Conservation (phyloP, 2,329 filamentous ascomycete species). For the Diaporthe vaccinii region DNA sequence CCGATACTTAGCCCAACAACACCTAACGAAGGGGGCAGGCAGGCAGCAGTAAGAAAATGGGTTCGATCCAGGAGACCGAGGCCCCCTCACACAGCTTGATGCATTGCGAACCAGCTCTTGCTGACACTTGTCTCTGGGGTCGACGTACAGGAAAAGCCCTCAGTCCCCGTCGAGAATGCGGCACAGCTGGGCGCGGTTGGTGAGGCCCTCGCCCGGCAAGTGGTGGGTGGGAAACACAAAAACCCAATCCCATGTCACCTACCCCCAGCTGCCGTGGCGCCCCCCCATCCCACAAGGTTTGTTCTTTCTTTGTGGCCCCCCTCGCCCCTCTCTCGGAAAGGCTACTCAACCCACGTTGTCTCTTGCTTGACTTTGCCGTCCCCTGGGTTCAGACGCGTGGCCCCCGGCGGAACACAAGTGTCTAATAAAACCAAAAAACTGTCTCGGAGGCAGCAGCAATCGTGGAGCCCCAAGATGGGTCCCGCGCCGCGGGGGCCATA, state of each 20-base stretch:
- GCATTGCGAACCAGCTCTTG: background rate
- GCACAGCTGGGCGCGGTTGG: background rate
- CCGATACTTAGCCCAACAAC: background rate
- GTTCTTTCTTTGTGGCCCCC: background rate
- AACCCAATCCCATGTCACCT: background rate
- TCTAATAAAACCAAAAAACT: constrained; percentile 12
- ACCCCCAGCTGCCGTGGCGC: background rate
- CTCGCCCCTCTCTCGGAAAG: too few species aligned
- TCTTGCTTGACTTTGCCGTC: constrained; percentile 2
- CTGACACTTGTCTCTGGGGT: constrained; percentile 6
- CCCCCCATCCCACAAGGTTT: background rate
- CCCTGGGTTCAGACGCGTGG: constrained; percentile 6
- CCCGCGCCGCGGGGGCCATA: constrained; percentile 3
- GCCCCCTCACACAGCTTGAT: background rate
- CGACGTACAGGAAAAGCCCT: background rate
- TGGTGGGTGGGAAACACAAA: constrained; percentile 1
- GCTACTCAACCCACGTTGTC: constrained; percentile 11
- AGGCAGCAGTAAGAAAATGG: constrained; percentile 6
- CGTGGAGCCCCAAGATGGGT: constrained; percentile 6
- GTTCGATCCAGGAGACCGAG: background rate
- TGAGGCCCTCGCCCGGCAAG: background rate
- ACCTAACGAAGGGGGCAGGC: background rate
- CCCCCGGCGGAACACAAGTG: constrained; percentile 12
- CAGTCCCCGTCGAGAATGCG: background rate
- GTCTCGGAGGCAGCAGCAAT: constrained; percentile 6